Conservation (phyloP, 805 yeast species). For the Zygotorulaspora danielsina region DNA sequence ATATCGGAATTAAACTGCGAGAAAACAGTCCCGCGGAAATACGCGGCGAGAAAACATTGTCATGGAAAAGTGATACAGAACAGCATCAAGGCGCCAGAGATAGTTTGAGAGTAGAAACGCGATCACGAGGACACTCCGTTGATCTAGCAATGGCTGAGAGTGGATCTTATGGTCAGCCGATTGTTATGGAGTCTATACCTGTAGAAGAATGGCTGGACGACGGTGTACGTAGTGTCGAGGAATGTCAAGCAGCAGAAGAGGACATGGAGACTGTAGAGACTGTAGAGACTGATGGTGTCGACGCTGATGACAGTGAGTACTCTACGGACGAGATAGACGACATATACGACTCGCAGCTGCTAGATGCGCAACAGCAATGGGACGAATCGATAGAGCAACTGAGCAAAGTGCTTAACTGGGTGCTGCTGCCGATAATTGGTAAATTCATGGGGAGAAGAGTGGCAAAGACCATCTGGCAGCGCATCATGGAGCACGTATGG, state of each 20-base stretch:
- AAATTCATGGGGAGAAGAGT: slow-evolving; percentile 60
- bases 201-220: not conserved
- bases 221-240: not conserved
- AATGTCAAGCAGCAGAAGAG: slow-evolving; percentile 3
- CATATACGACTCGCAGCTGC: slow-evolving; percentile 27
- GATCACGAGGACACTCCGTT: not conserved
- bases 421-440: slow-evolving; percentile 62
- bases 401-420: slow-evolving; percentile 51
- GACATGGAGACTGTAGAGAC: too few species aligned
- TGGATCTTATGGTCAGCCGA: not conserved
- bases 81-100: too few species aligned
- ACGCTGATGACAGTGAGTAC: slow-evolving; percentile 14
- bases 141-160: not conserved
- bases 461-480: slow-evolving; percentile 40
- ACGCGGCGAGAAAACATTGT: too few species aligned
- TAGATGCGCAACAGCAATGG: slow-evolving; percentile 66
- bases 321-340: slow-evolving; percentile 14
- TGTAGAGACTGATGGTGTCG: too few species aligned
- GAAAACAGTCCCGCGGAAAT: too few species aligned
- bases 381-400: slow-evolving; percentile 62
- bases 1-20: too few species aligned
- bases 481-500: slow-evolving; percentile 25
- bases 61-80: too few species aligned
- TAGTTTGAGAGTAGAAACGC: too few species aligned
- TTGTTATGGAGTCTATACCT: not conserved